These are phyloP conservation scores for Phytopythium aichiense DNA, from an alignment of 352 stramenopile genomes.

Conservation along the genomic window DNA sequence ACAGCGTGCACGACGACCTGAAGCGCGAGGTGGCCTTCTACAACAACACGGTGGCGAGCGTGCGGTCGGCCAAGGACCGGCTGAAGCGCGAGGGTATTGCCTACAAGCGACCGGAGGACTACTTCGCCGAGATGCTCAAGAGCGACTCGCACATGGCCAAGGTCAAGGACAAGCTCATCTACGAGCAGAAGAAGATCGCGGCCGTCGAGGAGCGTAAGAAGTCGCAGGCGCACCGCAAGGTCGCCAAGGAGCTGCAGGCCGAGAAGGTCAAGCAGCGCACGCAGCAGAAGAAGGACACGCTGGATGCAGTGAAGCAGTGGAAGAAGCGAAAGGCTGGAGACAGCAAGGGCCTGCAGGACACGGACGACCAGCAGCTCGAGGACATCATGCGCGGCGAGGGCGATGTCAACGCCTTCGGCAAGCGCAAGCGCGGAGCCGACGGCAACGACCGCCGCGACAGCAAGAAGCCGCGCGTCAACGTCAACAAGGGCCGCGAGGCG, in stretches of 20 bases:
- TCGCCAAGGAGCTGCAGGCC: constrained; percentile 90
- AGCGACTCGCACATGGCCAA: constrained; percentile 94
- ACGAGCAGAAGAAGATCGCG: constrained; percentile 99
- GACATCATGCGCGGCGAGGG: constrained; percentile 61
- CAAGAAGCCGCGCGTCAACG: constrained; percentile 52
- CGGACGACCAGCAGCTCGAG: constrained; percentile 63
- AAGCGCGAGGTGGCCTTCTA: constrained; percentile 96
- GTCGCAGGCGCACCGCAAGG: constrained; percentile 95
- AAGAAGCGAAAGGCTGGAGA: constrained; percentile 84
- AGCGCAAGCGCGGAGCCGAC: constrained; percentile 31
- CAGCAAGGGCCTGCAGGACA: constrained; percentile 46
- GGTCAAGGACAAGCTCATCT: constrained; percentile 98
- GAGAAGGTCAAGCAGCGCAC: constrained; percentile 81
- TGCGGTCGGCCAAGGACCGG: constrained; percentile 67
- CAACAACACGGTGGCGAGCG: constrained; percentile 83
- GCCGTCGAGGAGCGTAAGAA: constrained; percentile 97
- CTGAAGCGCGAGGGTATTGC: constrained; percentile 69
- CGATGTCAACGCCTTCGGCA: constrained; percentile 28
- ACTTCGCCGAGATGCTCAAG: constrained; percentile 99
- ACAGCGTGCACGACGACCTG: constrained; percentile 85
- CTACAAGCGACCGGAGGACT: constrained; percentile 95
- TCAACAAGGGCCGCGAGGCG: constrained; percentile 64
- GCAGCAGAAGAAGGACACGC: constrained; percentile 86
- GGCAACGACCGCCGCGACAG: constrained; percentile 16
- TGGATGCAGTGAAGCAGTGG: constrained; percentile 86